Percentiles rank a stretch among this genome's conserved stretches.
phyloP scores from a whole-genome alignment of 2,329 filamentous ascomycete species.

The Torrubiella hemipterigena region DNA sequence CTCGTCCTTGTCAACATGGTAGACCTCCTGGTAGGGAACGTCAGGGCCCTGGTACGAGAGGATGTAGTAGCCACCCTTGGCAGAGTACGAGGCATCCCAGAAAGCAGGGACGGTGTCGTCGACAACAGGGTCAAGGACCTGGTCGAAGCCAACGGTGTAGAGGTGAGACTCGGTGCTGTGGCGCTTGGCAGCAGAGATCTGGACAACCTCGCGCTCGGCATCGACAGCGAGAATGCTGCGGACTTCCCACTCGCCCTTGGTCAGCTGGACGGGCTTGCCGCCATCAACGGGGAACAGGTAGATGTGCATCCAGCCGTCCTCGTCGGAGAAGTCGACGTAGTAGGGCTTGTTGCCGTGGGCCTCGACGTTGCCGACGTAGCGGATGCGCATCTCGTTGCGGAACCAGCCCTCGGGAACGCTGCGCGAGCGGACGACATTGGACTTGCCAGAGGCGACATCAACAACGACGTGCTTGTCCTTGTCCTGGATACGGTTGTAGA shows the following conservation, averaged over 20 bases:
- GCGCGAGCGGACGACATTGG: slow-evolving; percentile 39
- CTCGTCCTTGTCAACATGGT: slow-evolving; percentile 39
- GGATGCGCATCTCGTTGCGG: slow-evolving; percentile 44
- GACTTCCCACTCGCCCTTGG: slow-evolving; percentile 55
- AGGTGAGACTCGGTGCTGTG: slow-evolving; percentile 57
- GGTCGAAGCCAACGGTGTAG: slow-evolving; percentile 51
- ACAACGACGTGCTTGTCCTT: slow-evolving; percentile 50
- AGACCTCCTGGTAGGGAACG: slow-evolving; percentile 58
- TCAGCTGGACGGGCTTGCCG: slow-evolving; percentile 44
- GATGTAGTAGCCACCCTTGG: slow-evolving; percentile 50
- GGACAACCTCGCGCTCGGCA: slow-evolving; percentile 39
- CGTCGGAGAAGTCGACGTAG: slow-evolving; percentile 56
- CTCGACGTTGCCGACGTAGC: slow-evolving; percentile 37
- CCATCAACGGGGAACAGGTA: slow-evolving; percentile 50
- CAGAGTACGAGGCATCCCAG: slow-evolving; percentile 55
- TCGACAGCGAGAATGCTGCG: slow-evolving; percentile 47
- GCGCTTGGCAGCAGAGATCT: slow-evolving; percentile 52
- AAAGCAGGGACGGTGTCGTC: slow-evolving; percentile 50
- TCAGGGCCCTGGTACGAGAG: slow-evolving; percentile 53
- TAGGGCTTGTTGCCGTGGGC: slow-evolving; percentile 26
- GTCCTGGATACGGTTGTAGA: slow-evolving; percentile 59
- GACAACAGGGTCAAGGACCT: slow-evolving; percentile 40
- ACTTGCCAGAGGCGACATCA: slow-evolving; percentile 32
- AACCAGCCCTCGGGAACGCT: slow-evolving; percentile 51
- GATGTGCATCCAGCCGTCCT: slow-evolving; percentile 57